Evolutionary conservation across 2,329 filamentous ascomycete genomes (phyloP), one percentile per base, ranked within the genome.

Genomic region (Huntiella decipiens): DNA sequence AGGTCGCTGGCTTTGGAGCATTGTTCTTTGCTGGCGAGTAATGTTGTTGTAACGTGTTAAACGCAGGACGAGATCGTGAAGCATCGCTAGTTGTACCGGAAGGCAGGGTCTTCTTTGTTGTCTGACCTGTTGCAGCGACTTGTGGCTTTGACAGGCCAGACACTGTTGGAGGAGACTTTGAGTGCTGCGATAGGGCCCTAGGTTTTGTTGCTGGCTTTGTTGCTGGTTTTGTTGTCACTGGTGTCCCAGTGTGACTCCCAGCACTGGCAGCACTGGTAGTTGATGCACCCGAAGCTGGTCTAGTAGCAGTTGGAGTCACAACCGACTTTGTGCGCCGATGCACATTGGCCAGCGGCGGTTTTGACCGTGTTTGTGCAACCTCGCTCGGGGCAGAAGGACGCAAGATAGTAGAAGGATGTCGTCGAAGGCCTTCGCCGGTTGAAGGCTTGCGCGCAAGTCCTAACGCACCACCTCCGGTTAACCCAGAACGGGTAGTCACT

Each of bases 1-100:
- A 63, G 0, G 71, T 71, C n/a, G 73, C 63, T 4, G 76, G 73
- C 50, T 81, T 82, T 0, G 77, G 73, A 0, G 70, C 67, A 16
- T 10, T n/a, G n/a, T 19, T 12, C 54, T 79, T 79, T 38, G 71
- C 71, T 0, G 78, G 77, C 22, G 73, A 77, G 61, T 73, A 80
- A 60, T 80, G 74, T 53, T 81, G 76, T 53, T 81, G 76, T 35
- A 73, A 67, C 1, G 71, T 78, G 41, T 66, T 71, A 58, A 80
- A 80, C 40, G 67, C 62, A 0, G 74, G 73, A 6, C 68, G 67
- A 19, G 62, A 59, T n/a, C 61, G 58, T 13, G 61, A 57, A 36
- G 56, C 57, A 13, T 28, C 22, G 22, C 54, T 51, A 46, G 51
- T 33, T 40, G 55, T 40, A 32, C 48, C 35, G 34, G 50, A n/a